Base-by-base conservation (phyloP, 257 asterid genomes). In the Scutellaria barbata region DNA sequence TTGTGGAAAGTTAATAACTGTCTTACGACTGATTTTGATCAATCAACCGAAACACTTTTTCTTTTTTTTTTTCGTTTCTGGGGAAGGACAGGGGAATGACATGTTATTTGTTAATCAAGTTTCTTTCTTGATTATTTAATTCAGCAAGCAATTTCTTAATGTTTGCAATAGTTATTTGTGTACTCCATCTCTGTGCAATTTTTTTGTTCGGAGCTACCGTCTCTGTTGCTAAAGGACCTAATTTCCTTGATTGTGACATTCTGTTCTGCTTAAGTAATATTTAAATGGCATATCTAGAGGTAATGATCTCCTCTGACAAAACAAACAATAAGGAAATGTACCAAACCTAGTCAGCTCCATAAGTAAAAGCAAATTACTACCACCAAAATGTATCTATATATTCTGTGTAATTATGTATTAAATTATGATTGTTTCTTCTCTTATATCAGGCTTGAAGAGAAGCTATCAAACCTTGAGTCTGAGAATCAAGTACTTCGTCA, bases 401-500 rank as follows among this genome's bases (percentile, higher is more conserved):
- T 61, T 40, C 30, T 30, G 1, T 43, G 5, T 33, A 60, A 52
- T 71, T 51, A 50, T 13, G 51, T 35, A 61, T 53, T 51, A 33
- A 10, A 66, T 62, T 18, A 59, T 73, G 77, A 68, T 61, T 51
- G 16, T 68, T 76, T 71, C 48, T 48, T 72, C 65, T 71, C 70
- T 73, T 75, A 37, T 81, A 72, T 80, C 87, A 95, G 99, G 78
- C 86, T 92, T 81, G 98, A 95, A 84, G 99, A 95, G 87, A 95
- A 92, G 85, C 89, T 95, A 47, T 86, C 93, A 20, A 95, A 95
- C 74, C 83, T 77, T 65, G 99, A 95, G 76, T 95, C 99, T 12
- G 99, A 95, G 83, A 95, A 89, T 78, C 99, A 95, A 89, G 93
- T 95, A 55, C 92, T 95, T 76, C 96, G 99, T 79, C 98, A 95